Evolutionary conservation across 345 rosid genomes (phyloP).

Genomic region (Citrus sp.): DNA sequence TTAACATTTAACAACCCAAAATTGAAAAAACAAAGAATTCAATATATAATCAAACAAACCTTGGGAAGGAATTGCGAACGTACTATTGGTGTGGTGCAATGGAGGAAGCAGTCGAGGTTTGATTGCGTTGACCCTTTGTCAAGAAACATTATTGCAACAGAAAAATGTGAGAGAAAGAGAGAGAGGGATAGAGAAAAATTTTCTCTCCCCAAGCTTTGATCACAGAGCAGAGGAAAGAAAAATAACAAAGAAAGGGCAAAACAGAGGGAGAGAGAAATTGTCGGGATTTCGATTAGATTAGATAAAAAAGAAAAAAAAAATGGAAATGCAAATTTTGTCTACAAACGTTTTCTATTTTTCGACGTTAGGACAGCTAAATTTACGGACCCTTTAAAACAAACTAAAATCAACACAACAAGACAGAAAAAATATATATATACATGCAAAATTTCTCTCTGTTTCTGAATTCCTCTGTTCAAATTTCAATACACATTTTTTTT

Average conservation of each 20-base stretch:
- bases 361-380: slow-evolving; percentile 62
- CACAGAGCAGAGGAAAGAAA: slow-evolving; percentile 19
- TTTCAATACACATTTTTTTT: too few species aligned
- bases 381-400: slow-evolving; percentile 25
- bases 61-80: slow-evolving; percentile 81
- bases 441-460: background rate
- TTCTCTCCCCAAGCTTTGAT: slow-evolving; percentile 32
- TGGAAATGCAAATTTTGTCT: slow-evolving; percentile 1
- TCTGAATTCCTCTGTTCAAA: slow-evolving; percentile 6
- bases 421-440: background rate
- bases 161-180: slow-evolving; percentile 12
- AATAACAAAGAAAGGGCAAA: slow-evolving; percentile 11
- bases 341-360: slow-evolving; percentile 43
- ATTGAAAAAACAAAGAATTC: background rate
- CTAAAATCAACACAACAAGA: slow-evolving; percentile 18
- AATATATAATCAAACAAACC: slow-evolving; percentile 35
- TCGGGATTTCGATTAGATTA: slow-evolving; percentile 38
- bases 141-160: slow-evolving; percentile 47
- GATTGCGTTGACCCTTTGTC: slow-evolving; percentile 66
- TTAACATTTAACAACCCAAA: background rate
- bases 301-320: slow-evolving; percentile 29
- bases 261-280: slow-evolving; percentile 37
- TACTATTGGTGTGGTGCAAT: slow-evolving; percentile 72
- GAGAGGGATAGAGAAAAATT: slow-evolving; percentile 15
- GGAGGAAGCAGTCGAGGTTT: slow-evolving; percentile 81